A percentile compares a stretch with the other conserved stretches of the same genome.
Evolutionary conservation across 2,329 filamentous ascomycete genomes (phyloP).

Genomic region (Pyricularia pennisetigena): DNA sequence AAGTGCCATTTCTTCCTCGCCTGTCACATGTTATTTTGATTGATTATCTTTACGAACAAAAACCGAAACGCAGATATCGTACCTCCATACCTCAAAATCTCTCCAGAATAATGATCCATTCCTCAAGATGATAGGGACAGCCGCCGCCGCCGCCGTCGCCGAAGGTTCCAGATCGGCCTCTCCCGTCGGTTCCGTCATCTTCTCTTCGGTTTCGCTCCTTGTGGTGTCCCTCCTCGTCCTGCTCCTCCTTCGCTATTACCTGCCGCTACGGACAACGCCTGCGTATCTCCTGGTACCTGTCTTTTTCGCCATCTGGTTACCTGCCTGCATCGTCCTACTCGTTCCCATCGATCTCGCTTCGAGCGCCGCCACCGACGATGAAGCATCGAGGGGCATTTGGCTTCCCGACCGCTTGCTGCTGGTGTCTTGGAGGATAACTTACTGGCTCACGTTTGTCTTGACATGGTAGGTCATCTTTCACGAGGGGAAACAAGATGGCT

Average conservation of each 20-base stretch:
- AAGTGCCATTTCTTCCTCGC: not conserved
- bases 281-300: conserved; percentile 85
- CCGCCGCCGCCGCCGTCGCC: conserved; percentile 4
- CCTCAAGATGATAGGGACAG: conserved; percentile 11
- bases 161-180: conserved; percentile 23
- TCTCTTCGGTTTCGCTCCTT: conserved; percentile 63
- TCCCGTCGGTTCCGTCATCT: conserved; percentile 70
- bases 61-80: not conserved
- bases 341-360: conserved; percentile 95
- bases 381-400: conserved; percentile 72
- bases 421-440: conserved; percentile 88
- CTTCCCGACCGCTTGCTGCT: conserved; percentile 67
- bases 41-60: not conserved
- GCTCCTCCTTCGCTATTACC: conserved; percentile 77
- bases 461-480: conserved; percentile 59
- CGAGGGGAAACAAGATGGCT: not conserved
- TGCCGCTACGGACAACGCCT: conserved; percentile 83
- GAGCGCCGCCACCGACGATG: conserved; percentile 63
- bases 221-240: conserved; percentile 68
- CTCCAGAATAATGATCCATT: not conserved
- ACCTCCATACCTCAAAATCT: not conserved
- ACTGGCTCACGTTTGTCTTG: conserved; percentile 92
- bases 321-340: conserved; percentile 80
- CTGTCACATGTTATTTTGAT: not conserved
- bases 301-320: conserved; percentile 90